These are phyloP conservation scores for Pharus latifolius DNA, from an alignment of 176 grass and related monocot species.

Conservation along the genomic window DNA sequence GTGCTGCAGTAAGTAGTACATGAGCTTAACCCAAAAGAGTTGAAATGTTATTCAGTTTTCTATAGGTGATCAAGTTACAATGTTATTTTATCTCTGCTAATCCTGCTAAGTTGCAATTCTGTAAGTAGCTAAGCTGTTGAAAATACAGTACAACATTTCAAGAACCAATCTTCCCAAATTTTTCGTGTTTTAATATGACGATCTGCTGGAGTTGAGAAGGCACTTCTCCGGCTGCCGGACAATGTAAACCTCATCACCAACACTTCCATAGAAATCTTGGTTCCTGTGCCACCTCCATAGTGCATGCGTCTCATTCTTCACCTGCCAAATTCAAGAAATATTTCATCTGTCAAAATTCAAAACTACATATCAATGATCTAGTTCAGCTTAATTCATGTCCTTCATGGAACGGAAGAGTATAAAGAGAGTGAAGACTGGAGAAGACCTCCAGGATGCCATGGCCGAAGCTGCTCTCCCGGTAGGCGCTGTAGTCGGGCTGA, in stretches of 20 bases:
- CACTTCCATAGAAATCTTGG: slow-evolving; percentile 39
- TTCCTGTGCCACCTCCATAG: slow-evolving; percentile 87
- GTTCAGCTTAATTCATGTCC: not conserved
- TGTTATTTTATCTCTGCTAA: too few relatives aligned
- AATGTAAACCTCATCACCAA: slow-evolving; percentile 65
- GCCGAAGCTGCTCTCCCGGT: slow-evolving; percentile 77
- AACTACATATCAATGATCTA: not conserved
- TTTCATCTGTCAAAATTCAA: not conserved
- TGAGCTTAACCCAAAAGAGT: too few relatives aligned
- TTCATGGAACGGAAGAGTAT: too few relatives aligned
- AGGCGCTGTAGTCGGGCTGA: slow-evolving; percentile 66
- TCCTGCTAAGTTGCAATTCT: too few relatives aligned
- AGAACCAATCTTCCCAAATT: not conserved
- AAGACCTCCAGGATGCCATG: slow-evolving; percentile 75
- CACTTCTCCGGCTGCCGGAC: slow-evolving; percentile 58
- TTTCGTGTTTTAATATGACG: slow-evolving; percentile 6
- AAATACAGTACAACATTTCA: too few relatives aligned
- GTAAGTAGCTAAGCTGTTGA: too few relatives aligned
- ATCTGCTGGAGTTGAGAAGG: not conserved
- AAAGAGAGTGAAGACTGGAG: not conserved
- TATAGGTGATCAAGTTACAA: too few relatives aligned
- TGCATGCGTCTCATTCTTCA: slow-evolving; percentile 80
- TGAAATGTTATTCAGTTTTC: too few relatives aligned
- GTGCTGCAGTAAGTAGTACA: too few relatives aligned
- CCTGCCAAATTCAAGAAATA: slow-evolving; percentile 19